Evolutionary conservation across 306 rosid genomes (phyloP).

Genomic region (Purshia tridentata): DNA sequence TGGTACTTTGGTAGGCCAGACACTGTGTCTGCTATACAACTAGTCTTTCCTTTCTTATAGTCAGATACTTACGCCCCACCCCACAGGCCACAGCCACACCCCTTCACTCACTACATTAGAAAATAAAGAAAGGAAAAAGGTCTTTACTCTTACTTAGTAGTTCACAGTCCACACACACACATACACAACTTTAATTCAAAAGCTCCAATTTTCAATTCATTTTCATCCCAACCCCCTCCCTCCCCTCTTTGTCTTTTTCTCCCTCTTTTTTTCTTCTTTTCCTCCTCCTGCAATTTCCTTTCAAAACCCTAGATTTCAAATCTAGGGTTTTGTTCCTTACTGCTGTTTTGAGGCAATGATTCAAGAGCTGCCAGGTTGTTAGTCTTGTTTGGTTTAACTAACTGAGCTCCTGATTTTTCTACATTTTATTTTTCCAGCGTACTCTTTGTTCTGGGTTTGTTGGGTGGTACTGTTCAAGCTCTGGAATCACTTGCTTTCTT

Average conservation of each 20-base stretch:
- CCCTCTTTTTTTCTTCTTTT: conserved; percentile 31
- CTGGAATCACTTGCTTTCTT: conserved; percentile 17
- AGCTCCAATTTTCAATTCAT: conserved; percentile 42
- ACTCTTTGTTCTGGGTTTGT: conserved; percentile 25
- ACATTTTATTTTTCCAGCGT: conserved; percentile 34
- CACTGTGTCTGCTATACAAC: conserved; percentile 27
- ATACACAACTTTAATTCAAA: conserved; percentile 37
- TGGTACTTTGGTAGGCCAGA: conserved; percentile 43
- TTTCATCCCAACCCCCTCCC: conserved; percentile 20
- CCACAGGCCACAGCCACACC: conserved; percentile 2
- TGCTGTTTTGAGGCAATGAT: conserved; percentile 29
- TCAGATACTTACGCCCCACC: conserved; percentile 32
- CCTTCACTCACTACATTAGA: conserved; percentile 16
- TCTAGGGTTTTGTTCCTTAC: conserved; percentile 72
- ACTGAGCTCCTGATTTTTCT: conserved; percentile 35
- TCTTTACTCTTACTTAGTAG: conserved; percentile 14
- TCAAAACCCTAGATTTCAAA: conserved; percentile 79
- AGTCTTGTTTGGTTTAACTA: conserved; percentile 22
- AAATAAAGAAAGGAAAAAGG: conserved; percentile 16
- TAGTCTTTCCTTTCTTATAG: conserved; percentile 16
- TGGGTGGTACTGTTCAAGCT: conserved; percentile 27
- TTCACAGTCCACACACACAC: conserved; percentile 33
- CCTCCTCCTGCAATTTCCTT: conserved; percentile 49
- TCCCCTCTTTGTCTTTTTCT: conserved; percentile 21
- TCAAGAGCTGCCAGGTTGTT: conserved; percentile 19